Evolutionary conservation across 2,329 filamentous ascomycete genomes (phyloP), one percentile per base, ranked within the genome.

Genomic region (Sphaerulina vaccinii): DNA sequence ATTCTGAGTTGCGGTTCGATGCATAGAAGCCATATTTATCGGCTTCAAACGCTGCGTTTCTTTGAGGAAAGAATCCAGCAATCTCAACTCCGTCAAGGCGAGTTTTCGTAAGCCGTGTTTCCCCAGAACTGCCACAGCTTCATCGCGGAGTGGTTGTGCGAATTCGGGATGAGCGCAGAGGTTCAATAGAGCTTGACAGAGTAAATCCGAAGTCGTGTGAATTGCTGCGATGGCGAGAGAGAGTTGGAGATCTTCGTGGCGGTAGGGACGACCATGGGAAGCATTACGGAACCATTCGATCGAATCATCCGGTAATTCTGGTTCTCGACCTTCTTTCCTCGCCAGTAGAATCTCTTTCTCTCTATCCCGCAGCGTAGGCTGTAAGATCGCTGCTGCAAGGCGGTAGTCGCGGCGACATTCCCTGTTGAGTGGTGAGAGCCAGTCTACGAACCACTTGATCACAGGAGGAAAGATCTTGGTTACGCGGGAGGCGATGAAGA

Each of bases 31-130:
- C 32, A 57, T 51, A 13, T 18, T 35, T 37, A 60, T 49, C 0
- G 59, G 58, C 16, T 61, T 64, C 16, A 64, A 24, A 32, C 68
- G 51, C 51, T 68, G 66, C 1, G 57, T 58, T 49, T 70, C 68
- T 54, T 68, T 68, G 48, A 70, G 55, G 42, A 67, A 58, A 52
- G 64, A 68, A 51, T 70, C 68, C 41, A 70, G 56, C 15, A 68
- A 52, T 18, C 62, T 60, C 11, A 69, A 53, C 48, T 68, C 61
- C 11, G 61, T 62, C 16, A 70, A 49, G 3, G 61, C 52, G 9
- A 56, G 51, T 56, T 68, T 69, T 23, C 55, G 62, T 64, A 62
- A 67, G 15, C 65, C 63, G 16, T 63, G 53, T 45, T 60, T 54
- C 10, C 44, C 42, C 4, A 69, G 51, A 35, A 65, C 66, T 3